A percentile compares a stretch with the other conserved stretches of the same genome.
These are phyloP conservation scores for Populus tomentosa DNA, from an alignment of 441 rosid genomes.

Conservation along the genomic window DNA sequence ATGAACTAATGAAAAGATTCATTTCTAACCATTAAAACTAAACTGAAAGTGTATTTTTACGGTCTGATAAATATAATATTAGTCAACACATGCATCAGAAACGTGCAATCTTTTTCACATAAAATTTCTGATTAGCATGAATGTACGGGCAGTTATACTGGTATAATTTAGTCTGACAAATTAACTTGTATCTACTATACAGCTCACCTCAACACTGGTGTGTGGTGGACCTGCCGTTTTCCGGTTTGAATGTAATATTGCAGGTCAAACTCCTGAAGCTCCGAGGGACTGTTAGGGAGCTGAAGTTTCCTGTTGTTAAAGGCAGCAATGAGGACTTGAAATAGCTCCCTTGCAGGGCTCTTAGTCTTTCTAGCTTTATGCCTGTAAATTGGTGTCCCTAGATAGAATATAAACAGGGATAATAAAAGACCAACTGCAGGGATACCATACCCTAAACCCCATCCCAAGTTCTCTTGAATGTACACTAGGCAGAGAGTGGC, in stretches of 20 bases:
- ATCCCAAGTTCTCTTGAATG: constrained; percentile 79
- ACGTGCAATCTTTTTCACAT: too few relatives aligned
- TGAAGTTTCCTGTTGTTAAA: constrained; percentile 50
- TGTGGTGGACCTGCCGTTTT: constrained; percentile 60
- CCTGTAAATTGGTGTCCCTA: constrained; percentile 78
- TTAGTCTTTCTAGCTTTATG: constrained; percentile 57
- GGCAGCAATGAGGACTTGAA: constrained; percentile 53
- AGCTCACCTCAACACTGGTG: constrained; percentile 53
- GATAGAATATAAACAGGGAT: constrained; percentile 61
- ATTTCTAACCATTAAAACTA: too few relatives aligned
- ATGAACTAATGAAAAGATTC: too few relatives aligned
- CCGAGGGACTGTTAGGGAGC: constrained; percentile 42
- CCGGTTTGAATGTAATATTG: constrained; percentile 52
- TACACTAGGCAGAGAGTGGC: constrained; percentile 86
- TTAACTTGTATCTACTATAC: too few relatives aligned
- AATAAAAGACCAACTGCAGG: constrained; percentile 67
- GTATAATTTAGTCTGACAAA: neutral
- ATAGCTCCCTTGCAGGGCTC: constrained; percentile 58
- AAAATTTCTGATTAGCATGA: neutral
- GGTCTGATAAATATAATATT: too few relatives aligned
- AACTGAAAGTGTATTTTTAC: neutral
- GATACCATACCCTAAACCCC: constrained; percentile 87
- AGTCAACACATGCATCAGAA: neutral
- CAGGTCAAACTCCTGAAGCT: constrained; percentile 60
- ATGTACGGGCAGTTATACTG: neutral